Conservation (phyloP, 2,329 filamentous ascomycete genomes). For the Blastomyces parvus region DNA sequence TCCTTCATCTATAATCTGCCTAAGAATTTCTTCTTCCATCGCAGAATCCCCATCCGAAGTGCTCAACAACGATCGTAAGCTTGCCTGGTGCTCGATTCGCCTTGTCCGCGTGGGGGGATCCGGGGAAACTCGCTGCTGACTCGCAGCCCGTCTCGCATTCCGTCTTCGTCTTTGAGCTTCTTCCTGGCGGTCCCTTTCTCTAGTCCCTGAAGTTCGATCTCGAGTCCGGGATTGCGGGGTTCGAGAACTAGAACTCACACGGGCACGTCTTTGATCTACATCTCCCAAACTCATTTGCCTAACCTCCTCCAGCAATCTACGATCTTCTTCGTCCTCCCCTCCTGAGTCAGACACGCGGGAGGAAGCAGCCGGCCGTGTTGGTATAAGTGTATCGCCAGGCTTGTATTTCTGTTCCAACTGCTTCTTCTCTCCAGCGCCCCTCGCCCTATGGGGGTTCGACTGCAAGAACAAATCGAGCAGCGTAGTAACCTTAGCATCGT, state of each 20-base stretch:
- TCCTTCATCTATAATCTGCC: slow-evolving; percentile 81
- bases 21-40: slow-evolving; percentile 77
- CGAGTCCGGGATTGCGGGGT: slow-evolving; percentile 22
- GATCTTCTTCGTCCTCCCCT: slow-evolving; percentile 57
- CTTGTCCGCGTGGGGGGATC: slow-evolving; percentile 34
- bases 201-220: slow-evolving; percentile 32
- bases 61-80: slow-evolving; percentile 73
- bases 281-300: slow-evolving; percentile 60
- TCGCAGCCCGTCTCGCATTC: slow-evolving; percentile 19
- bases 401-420: slow-evolving; percentile 69
- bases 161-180: slow-evolving; percentile 26
- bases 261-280: slow-evolving; percentile 18
- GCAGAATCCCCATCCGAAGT: slow-evolving; percentile 65
- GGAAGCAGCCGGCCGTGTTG: slow-evolving; percentile 31
- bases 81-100: slow-evolving; percentile 80
- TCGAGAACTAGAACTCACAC: slow-evolving; percentile 19
- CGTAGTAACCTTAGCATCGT: slow-evolving; percentile 83
- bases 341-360: slow-evolving; percentile 30
- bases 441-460: slow-evolving; percentile 66
- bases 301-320: slow-evolving; percentile 60
- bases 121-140: slow-evolving; percentile 15
- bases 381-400: slow-evolving; percentile 71
- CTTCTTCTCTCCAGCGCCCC: slow-evolving; percentile 60
- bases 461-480: slow-evolving; percentile 79
- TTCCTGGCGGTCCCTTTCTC: slow-evolving; percentile 32